Base-by-base conservation (phyloP, 768 basidiomycete genomes). In the Mycena leptocephala region DNA sequence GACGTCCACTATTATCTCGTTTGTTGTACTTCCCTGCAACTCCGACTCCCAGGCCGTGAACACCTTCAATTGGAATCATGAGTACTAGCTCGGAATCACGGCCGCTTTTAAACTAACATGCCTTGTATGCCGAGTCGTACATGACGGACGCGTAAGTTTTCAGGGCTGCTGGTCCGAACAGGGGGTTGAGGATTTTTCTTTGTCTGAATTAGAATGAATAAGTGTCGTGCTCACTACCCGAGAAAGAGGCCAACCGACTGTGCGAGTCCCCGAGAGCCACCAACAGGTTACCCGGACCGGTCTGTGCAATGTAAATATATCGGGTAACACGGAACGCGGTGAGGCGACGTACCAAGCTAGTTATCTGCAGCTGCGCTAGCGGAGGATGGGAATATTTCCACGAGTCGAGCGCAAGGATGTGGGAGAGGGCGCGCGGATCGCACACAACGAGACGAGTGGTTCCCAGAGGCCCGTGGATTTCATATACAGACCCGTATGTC, bases 401-500 rank as follows among this genome's bases (percentile, higher is more conserved):
- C 6, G 86, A 80, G 55, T 87, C 87, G 39, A 75, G 75, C 63
- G 81, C 79, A 62, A 78, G 84, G n/a, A 85, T 69, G 64, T 88
- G 86, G 0, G 84, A 80, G 20, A 87, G 67, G 2, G 86, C 87
- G 77, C 83, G 86, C 13, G 80, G 81, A 66, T 82, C 83, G 30
- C 79, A 79, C 7, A 82, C 61, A 28, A 80, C 69, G 30, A 83
- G 66, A 8, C 33, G 72, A 7, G 3, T 70, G 1, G 43, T 46
- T 79, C 62, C 61, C 80, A 88, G 3, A 32, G 73, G 73, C 8
- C 56, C 73, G 5, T 48, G n/a, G 5, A 74, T 35, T 37, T 20
- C 33, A 26, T 30, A 74, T 16, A 81, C 85, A 10, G 80, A 59
- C 26, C 87, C 87, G n/a, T 84, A 87, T 64, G 83, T 77, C 56